phyloP scores from a whole-genome alignment of 139 green algal genomes.

The Chlorokybus atmophyticus region DNA sequence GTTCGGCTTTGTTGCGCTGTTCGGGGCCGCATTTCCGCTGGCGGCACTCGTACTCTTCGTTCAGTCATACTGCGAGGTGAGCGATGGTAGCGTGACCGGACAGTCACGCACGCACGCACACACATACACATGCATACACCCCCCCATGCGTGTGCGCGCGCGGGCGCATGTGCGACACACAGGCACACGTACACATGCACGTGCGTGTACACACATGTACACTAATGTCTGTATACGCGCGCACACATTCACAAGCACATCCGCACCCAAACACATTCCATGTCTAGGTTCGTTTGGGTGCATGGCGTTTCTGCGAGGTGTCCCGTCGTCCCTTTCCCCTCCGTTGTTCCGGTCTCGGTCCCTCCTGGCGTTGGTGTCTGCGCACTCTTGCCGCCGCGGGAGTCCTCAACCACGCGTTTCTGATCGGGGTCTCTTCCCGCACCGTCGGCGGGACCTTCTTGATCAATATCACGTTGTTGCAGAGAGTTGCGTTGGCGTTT shows the following conservation, averaged over 20 bases:
- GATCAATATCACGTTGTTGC: background rate
- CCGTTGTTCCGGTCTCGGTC: background rate
- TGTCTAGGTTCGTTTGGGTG: conserved; percentile 6
- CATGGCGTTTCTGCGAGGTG: conserved; percentile 22
- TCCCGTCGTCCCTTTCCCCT: conserved; percentile 10
- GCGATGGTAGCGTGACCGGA: too few species aligned
- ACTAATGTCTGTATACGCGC: too few species aligned
- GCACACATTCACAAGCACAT: too few species aligned
- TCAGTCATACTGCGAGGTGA: conserved; percentile 11
- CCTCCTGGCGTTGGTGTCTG: conserved; percentile 9
- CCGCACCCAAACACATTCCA: too few species aligned
- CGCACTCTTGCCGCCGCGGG: conserved; percentile 4
- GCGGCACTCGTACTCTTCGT: conserved; percentile 10
- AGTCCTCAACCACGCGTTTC: conserved; percentile 19
- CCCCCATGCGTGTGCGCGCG: too few species aligned
- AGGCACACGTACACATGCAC: too few species aligned
- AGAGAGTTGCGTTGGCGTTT: conserved; percentile 15
- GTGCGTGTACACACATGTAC: too few species aligned
- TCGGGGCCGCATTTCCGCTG: conserved; percentile 18
- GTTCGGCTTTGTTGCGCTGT: conserved; percentile 17
- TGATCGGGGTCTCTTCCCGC: conserved; percentile 9
- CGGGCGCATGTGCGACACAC: too few species aligned
- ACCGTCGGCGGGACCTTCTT: conserved; percentile 21
- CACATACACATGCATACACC: too few species aligned
- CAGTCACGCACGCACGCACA: too few species aligned